Conservation (phyloP, 345 rosid species). For the Euclidium syriacum region DNA sequence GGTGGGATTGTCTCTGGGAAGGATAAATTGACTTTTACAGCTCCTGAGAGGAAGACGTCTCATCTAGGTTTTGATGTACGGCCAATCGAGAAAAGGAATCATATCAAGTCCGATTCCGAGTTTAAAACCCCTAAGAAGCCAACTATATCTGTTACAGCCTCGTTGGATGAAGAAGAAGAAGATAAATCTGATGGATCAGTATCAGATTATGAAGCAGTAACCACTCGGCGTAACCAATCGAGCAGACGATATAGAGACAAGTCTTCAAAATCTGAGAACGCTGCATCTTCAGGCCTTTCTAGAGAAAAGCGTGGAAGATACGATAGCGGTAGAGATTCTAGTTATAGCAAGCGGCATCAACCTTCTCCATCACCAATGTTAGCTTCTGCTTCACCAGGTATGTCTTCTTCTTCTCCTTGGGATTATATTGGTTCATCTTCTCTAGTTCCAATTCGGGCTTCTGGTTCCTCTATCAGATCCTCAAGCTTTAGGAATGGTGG, state of each 20-base stretch:
- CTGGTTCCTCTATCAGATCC: conserved; percentile 72
- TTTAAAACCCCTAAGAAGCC: conserved; percentile 61
- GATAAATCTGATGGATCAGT: conserved; percentile 34
- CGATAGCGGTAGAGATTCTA: conserved; percentile 50
- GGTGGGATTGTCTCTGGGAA: conserved; percentile 36
- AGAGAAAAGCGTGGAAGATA: conserved; percentile 64
- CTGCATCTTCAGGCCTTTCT: conserved; percentile 33
- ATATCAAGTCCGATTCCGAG: conserved; percentile 29
- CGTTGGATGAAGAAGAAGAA: conserved; percentile 56
- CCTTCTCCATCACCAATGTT: conserved; percentile 94
- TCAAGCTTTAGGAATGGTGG: conserved; percentile 61
- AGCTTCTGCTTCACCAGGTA: conserved; percentile 84
- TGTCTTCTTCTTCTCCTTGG: conserved; percentile 80
- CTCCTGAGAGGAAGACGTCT: conserved; percentile 50
- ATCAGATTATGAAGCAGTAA: conserved; percentile 28
- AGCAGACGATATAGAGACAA: conserved; percentile 51
- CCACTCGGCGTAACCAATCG: conserved; percentile 30
- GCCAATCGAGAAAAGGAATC: conserved; percentile 47
- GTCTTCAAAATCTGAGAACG: conserved; percentile 26
- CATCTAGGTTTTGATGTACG: conserved; percentile 42
- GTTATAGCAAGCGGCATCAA: conserved; percentile 45
- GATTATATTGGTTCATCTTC: conserved; percentile 86
- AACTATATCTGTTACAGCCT: conserved; percentile 41
- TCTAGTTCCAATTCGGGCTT: conserved; percentile 89
- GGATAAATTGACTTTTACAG: conserved; percentile 48